Percentiles rank a stretch among this genome's conserved stretches.
These are phyloP conservation scores for Dionaea muscipula DNA, from an alignment of 179 eudicot genomes.

Conservation along the genomic window DNA sequence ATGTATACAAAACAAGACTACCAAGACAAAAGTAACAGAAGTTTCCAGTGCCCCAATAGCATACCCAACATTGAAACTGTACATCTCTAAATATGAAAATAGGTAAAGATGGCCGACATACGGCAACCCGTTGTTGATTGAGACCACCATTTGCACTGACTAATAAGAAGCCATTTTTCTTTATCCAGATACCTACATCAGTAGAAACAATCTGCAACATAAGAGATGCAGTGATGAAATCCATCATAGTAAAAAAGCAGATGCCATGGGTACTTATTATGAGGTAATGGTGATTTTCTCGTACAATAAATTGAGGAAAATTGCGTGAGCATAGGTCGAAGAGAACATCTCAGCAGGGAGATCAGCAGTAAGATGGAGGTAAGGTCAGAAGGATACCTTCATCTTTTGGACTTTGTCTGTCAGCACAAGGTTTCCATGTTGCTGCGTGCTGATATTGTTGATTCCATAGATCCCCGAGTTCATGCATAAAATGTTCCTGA, in stretches of 20 bases:
- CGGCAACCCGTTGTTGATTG: constrained; percentile 93
- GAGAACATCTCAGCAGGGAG: background rate
- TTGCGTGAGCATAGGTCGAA: background rate
- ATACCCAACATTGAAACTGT: no score
- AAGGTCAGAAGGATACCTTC: constrained; percentile 20
- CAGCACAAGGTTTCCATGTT: constrained; percentile 71
- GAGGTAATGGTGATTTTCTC: no score
- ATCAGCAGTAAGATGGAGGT: background rate
- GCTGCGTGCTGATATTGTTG: constrained; percentile 39
- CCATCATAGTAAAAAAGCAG: background rate
- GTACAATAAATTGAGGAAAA: no score
- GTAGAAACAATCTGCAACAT: constrained; percentile 1
- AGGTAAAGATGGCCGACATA: constrained; percentile 13
- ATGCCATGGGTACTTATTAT: background rate
- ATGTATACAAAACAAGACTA: no score
- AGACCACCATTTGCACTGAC: constrained; percentile 97
- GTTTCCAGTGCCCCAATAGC: no score
- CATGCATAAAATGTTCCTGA: constrained; percentile 40
- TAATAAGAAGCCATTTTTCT: constrained; percentile 52
- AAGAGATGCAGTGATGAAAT: background rate
- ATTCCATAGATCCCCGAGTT: constrained; percentile 31
- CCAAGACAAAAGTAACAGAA: no score
- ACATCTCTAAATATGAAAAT: background rate
- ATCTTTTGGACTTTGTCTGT: constrained; percentile 25
- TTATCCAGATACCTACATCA: constrained; percentile 38